A percentile compares a stretch with the other conserved stretches of the same genome.
phyloP scores from a whole-genome alignment of 768 basidiomycete genomes.

The Tremella fuciformis region DNA sequence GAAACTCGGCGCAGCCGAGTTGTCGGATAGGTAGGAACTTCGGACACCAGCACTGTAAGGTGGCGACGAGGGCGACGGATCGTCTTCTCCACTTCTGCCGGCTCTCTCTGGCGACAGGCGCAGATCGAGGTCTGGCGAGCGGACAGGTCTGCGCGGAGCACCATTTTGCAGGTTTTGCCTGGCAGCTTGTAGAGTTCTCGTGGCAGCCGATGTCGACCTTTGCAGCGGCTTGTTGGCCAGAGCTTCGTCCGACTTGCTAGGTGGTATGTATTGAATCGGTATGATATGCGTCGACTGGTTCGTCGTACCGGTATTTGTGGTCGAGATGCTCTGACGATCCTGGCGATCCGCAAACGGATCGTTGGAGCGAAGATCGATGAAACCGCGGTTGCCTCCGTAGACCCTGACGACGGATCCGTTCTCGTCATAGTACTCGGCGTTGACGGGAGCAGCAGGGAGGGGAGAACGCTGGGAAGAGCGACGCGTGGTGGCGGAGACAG shows the following conservation, averaged over 20 bases:
- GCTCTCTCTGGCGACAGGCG: conserved; percentile 22
- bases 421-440: conserved; percentile 39
- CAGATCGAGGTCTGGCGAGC: conserved; percentile 46
- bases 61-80: conserved; percentile 2
- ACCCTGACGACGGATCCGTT: conserved; percentile 29
- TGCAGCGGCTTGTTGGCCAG: conserved; percentile 8
- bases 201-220: conserved; percentile 22
- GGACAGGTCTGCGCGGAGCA: conserved; percentile 40
- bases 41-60: conserved; percentile 10
- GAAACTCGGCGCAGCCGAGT: conserved; percentile 34
- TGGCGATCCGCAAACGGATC: conserved; percentile 48
- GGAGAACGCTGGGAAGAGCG: conserved; percentile 24
- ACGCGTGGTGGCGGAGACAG: conserved; percentile 18
- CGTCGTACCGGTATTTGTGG: conserved; percentile 24
- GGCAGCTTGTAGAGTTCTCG: conserved; percentile 41
- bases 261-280: conserved; percentile 48
- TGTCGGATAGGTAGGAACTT: conserved; percentile 34
- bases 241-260: conserved; percentile 27
- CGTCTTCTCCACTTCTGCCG: neutral
- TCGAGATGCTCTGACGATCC: conserved; percentile 42
- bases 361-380: conserved; percentile 21
- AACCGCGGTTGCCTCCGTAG: conserved; percentile 25
- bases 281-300: conserved; percentile 42
- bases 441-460: conserved; percentile 29
- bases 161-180: conserved; percentile 36